Conservation (phyloP, 371 early-diverging fungal genomes). For the Rhizopus arrhizus region DNA sequence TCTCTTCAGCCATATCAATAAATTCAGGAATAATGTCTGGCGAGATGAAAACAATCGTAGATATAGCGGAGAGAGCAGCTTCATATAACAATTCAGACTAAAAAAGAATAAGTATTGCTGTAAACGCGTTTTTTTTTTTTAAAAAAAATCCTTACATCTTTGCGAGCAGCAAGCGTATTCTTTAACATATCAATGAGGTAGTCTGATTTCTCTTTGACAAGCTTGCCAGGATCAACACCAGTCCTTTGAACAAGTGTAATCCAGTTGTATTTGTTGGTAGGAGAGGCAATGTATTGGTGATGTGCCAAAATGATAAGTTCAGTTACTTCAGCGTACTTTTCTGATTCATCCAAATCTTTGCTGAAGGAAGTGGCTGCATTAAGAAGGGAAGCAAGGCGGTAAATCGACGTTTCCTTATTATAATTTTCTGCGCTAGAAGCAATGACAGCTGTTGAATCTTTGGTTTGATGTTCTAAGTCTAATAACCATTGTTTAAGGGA, state of each 20-base stretch:
- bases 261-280: constrained; percentile 80
- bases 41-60: constrained; percentile 61
- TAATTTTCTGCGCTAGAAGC: constrained; percentile 55
- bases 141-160: constrained; percentile 19
- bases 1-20: constrained; percentile 45
- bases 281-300: constrained; percentile 71
- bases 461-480: constrained; percentile 53
- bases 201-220: constrained; percentile 53
- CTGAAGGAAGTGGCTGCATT: constrained; percentile 63
- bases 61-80: constrained; percentile 60
- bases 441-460: constrained; percentile 55
- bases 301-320: constrained; percentile 73
- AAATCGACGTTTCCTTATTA: constrained; percentile 45
- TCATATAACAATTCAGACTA: constrained; percentile 52
- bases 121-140: background rate
- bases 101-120: constrained; percentile 21
- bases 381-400: constrained; percentile 65
- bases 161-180: constrained; percentile 27
- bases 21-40: constrained; percentile 54
- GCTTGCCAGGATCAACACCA: constrained; percentile 70
- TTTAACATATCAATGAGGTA: constrained; percentile 51
- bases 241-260: constrained; percentile 79
- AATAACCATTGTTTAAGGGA: constrained; percentile 60
- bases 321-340: constrained; percentile 57
- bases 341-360: constrained; percentile 34